Conservation (phyloP, 2,329 filamentous ascomycete species). For the Camptophora hylomeconis region DNA sequence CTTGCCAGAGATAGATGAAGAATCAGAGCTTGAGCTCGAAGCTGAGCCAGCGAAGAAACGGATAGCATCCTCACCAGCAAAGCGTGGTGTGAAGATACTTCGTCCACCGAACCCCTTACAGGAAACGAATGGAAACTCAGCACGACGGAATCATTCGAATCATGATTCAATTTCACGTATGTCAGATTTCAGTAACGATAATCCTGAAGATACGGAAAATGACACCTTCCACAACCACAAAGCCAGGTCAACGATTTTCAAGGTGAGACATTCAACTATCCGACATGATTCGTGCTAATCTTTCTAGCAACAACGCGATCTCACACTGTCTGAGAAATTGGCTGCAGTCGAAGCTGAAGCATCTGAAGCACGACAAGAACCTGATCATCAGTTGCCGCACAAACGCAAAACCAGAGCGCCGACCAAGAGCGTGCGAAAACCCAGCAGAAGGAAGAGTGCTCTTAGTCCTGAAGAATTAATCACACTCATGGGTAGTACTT, state of each 20-base stretch:
- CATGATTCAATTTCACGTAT: constrained; percentile 2
- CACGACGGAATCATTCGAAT: constrained; percentile 2
- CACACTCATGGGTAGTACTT: too few relatives aligned
- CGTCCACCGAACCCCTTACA: constrained; percentile 10
- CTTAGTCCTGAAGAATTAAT: too few relatives aligned
- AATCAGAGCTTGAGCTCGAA: constrained; percentile 10
- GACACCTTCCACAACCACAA: constrained; percentile 19
- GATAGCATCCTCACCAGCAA: constrained; percentile 10
- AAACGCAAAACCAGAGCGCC: too few relatives aligned
- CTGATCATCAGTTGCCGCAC: too few relatives aligned
- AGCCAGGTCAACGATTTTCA: constrained; percentile 18
- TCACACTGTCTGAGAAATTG: constrained; percentile 31
- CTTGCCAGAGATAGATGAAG: constrained; percentile 4
- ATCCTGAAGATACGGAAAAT: constrained; percentile 4
- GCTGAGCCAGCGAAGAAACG: constrained; percentile 9
- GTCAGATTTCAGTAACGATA: constrained; percentile 5
- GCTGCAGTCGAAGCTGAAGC: constrained; percentile 31
- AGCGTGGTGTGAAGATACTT: constrained; percentile 11
- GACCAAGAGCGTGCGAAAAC: too few relatives aligned
- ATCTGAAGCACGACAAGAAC: constrained; percentile 23
- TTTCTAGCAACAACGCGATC: too few relatives aligned
- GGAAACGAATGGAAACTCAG: constrained; percentile 7
- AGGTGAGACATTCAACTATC: constrained; percentile 4
- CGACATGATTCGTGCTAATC: constrained; percentile 13
- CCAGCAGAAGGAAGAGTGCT: too few relatives aligned